Evolutionary conservation across 495 filamentous ascomycete species (phyloP).

Genomic region (Parathielavia appendiculata): DNA sequence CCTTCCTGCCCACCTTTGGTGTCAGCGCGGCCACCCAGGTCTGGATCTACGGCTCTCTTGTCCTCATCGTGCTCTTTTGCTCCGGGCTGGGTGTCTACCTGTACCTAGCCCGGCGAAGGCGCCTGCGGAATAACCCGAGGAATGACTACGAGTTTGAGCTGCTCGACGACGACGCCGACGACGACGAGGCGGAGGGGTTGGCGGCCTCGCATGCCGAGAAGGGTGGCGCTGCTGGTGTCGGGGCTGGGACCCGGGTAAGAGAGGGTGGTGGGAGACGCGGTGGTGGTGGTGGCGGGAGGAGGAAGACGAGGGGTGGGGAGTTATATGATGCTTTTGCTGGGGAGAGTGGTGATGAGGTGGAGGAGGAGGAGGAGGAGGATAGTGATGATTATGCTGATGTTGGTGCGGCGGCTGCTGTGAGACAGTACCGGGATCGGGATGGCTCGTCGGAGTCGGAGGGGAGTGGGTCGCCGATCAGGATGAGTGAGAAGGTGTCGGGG

Average conservation of each 20-base stretch:
- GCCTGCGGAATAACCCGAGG: constrained; percentile 64
- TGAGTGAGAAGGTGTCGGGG: constrained; percentile 21
- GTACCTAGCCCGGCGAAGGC: constrained; percentile 69
- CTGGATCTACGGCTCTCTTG: constrained; percentile 89
- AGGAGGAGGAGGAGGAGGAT: constrained; percentile 18
- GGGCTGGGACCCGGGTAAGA: background rate
- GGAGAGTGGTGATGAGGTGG: constrained; percentile 51
- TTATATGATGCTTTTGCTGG: constrained; percentile 93
- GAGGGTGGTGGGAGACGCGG: background rate
- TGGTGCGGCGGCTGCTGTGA: constrained; percentile 3
- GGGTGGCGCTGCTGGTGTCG: background rate
- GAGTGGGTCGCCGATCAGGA: constrained; percentile 5
- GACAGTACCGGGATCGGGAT: constrained; percentile 18
- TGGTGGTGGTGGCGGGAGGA: constrained; percentile 6
- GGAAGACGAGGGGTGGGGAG: constrained; percentile 65
- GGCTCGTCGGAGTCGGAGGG: constrained; percentile 1
- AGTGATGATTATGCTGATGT: constrained; percentile 14
- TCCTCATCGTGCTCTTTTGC: constrained; percentile 81
- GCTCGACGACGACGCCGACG: constrained; percentile 78
- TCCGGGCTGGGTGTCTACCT: constrained; percentile 72
- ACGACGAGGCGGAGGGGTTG: constrained; percentile 65
- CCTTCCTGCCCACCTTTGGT: constrained; percentile 93
- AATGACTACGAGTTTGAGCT: constrained; percentile 95
- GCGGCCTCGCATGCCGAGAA: constrained; percentile 25
- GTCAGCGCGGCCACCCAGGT: constrained; percentile 81